Percentiles rank a stretch among this genome's conserved stretches.
phyloP scores from a whole-genome alignment of 2,329 filamentous ascomycete species.

The Penicillium sp. region DNA sequence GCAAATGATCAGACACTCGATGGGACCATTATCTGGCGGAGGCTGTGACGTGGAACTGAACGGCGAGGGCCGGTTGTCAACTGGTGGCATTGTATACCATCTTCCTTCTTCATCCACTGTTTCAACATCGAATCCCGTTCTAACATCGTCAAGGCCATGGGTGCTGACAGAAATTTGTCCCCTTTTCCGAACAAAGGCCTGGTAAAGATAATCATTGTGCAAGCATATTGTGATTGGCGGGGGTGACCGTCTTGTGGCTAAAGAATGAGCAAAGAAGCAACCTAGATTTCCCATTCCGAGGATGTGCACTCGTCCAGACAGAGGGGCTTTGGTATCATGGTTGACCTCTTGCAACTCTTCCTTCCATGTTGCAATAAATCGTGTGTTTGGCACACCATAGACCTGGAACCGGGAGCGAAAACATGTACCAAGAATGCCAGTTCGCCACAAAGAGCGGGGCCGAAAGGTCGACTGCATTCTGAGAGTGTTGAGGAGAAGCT shows the following conservation, averaged over 20 bases:
- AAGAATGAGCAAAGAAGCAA: constrained; percentile 69
- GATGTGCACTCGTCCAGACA: constrained; percentile 63
- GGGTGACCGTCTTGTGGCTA: constrained; percentile 59
- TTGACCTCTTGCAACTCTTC: constrained; percentile 27
- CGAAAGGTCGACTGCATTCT: constrained; percentile 38
- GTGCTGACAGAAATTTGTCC: constrained; percentile 36
- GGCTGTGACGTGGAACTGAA: neutral
- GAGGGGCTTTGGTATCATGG: constrained; percentile 16
- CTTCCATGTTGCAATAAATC: constrained; percentile 28
- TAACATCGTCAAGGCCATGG: constrained; percentile 42
- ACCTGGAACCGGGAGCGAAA: constrained; percentile 4
- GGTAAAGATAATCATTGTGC: constrained; percentile 50
- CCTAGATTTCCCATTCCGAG: constrained; percentile 80
- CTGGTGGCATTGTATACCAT: constrained; percentile 34
- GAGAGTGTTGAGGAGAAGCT: constrained; percentile 20
- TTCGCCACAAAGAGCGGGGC: constrained; percentile 34
- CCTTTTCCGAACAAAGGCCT: constrained; percentile 32
- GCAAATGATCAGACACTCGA: constrained; percentile 73
- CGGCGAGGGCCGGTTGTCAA: constrained; percentile 8
- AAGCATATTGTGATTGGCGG: constrained; percentile 81
- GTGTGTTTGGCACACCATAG: constrained; percentile 1
- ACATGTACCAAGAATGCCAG: constrained; percentile 20
- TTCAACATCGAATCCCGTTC: constrained; percentile 45
- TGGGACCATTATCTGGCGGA: constrained; percentile 47
- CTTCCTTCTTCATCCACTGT: constrained; percentile 30